A percentile compares a stretch with the other conserved stretches of the same genome.
phyloP scores from a whole-genome alignment of 495 filamentous ascomycete genomes.

The Coniosporium apollinis region DNA sequence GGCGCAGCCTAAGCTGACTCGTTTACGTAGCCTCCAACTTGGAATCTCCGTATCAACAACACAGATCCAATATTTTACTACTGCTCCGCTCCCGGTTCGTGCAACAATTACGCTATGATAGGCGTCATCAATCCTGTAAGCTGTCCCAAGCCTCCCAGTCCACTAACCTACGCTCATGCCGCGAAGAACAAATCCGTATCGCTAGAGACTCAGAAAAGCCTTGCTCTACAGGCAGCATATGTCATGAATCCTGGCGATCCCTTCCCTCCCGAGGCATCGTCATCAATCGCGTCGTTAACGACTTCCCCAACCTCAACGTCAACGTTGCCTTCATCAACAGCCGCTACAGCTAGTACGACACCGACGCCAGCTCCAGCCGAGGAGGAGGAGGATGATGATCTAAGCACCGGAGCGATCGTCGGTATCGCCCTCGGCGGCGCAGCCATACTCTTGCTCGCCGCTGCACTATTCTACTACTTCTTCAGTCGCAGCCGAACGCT shows the following conservation, averaged over 20 bases:
- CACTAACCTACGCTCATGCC: too few relatives aligned
- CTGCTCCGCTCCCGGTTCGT: conserved; percentile 33
- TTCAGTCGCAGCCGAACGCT: conserved; percentile 12
- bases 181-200: conserved; percentile 16
- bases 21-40: conserved; percentile 27
- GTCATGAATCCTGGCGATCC: conserved; percentile 26
- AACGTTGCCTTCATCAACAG: conserved; percentile 7
- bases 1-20: conserved; percentile 3
- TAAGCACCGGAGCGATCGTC: conserved; percentile 28
- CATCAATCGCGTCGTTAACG: conserved; percentile 6
- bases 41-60: conserved; percentile 34
- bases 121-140: conserved; percentile 29
- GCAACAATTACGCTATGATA: conserved; percentile 26
- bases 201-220: conserved; percentile 14
- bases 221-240: conserved; percentile 18
- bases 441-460: conserved; percentile 20
- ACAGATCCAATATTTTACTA: conserved; percentile 46
- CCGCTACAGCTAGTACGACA: conserved; percentile 4
- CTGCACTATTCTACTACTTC: conserved; percentile 27
- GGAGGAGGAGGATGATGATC: neutral
- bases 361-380: conserved; percentile 1
- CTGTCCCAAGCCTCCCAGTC: neutral
- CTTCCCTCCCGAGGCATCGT: conserved; percentile 17
- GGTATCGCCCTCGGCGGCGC: conserved; percentile 30
- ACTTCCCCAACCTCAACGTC: conserved; percentile 9